Base-by-base conservation (phyloP, 495 filamentous ascomycete species). In the Penicillium turbatum region DNA sequence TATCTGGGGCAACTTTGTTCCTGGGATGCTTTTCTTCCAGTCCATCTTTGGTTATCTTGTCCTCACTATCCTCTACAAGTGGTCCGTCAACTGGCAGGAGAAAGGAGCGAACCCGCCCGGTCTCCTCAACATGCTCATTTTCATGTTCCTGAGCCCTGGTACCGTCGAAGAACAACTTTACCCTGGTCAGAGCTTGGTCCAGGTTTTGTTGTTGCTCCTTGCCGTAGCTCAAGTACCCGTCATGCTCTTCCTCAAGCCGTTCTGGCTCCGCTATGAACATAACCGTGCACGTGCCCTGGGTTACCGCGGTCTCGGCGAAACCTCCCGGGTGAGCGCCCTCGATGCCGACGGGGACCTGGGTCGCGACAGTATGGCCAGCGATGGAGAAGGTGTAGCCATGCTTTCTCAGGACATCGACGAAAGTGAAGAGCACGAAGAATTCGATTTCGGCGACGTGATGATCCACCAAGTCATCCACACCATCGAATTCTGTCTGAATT, bases 391-490 rank as follows among this genome's bases (percentile, higher is more conserved):
- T 37, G 84, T 88, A 51, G 91, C 89, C 49, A 89, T 96, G 85
- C 90, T 97, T 68, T 88, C 91, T 0, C 86, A 96, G 66, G 88
- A 89, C 59, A 82, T 90, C 48, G 82, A 81, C 32, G 75, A 83
- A n/a, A 79, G 83, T 29, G 85, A 81, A 17, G 85, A 86, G 51
- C 89, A 96, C 61, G 95, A 90, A 63, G 93, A 97, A 62, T 99
- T 99, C 68, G 93, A 97, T 54, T 97, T 97, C 66, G 79, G 82
- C 31, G 93, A 99, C 61, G 78, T 90, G 58, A 95, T 97, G 89
- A 99, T 99, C 64, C 93, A 99, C 70, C 93, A 99, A 68, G 86
- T 96, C 66, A 98, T 98, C 65, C 93, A 98, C 73, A 98, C 93
- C 19, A 97, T 98, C 62, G 93, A 98, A 77, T 99, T 99, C 75